phyloP scores from a whole-genome alignment of 1,284 basidiomycete species.

The Boletus semigastroideus region DNA sequence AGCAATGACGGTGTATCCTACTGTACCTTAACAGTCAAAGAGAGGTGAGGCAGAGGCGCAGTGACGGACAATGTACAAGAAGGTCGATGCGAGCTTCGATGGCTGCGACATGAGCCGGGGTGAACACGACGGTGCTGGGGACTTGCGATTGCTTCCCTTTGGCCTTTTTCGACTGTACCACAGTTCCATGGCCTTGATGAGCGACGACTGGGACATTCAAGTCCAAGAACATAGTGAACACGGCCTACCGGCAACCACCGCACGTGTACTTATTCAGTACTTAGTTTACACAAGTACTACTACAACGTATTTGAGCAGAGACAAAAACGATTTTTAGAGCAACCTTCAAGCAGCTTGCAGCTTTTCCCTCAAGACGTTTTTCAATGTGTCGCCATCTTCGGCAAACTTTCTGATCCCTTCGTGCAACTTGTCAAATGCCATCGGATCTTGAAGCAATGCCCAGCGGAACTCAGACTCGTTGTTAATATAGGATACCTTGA shows the following conservation, averaged over 20 bases:
- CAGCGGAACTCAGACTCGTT: constrained; percentile 95
- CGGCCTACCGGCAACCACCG: too few relatives aligned
- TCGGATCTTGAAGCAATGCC: constrained; percentile 84
- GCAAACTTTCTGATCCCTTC: constrained; percentile 98
- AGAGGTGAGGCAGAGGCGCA: neutral
- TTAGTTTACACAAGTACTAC: neutral
- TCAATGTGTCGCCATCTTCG: constrained; percentile 91
- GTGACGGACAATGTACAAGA: constrained; percentile 49
- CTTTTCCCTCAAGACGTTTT: constrained; percentile 81
- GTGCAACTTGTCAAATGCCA: constrained; percentile 95
- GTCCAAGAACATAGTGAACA: constrained; percentile 54
- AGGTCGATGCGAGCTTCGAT: constrained; percentile 53
- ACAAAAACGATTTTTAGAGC: neutral
- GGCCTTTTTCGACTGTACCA: constrained; percentile 42
- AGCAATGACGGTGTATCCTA: constrained; percentile 77
- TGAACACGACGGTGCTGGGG: constrained; percentile 32
- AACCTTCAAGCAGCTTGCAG: constrained; percentile 39
- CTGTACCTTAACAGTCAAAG: constrained; percentile 40
- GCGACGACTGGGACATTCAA: constrained; percentile 50
- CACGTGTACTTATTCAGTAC: too few relatives aligned
- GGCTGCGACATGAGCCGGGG: constrained; percentile 40
- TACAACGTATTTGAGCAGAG: neutral
- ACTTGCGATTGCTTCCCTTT: constrained; percentile 46
- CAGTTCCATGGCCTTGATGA: constrained; percentile 20
- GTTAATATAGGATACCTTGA: constrained; percentile 86